These are phyloP conservation scores for Nemania abortiva DNA, from an alignment of 2,329 filamentous ascomycete genomes.

Conservation along the genomic window DNA sequence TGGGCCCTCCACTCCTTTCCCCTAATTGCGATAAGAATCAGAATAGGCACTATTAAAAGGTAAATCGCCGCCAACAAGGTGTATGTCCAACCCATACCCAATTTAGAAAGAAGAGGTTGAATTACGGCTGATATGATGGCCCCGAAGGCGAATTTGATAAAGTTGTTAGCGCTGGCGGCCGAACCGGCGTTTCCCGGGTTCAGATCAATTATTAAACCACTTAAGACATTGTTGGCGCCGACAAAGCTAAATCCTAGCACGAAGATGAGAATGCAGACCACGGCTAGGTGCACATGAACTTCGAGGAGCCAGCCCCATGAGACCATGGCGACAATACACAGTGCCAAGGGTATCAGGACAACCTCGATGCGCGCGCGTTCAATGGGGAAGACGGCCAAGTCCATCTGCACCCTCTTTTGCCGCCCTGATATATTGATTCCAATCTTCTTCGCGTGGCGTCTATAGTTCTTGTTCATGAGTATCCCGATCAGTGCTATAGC, in stretches of 20 bases:
- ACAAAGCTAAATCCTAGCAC: too few species aligned
- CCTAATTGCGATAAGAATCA: not conserved
- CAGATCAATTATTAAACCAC: too few species aligned
- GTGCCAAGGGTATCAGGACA: not conserved
- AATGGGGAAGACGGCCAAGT: not conserved
- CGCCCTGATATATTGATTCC: not conserved
- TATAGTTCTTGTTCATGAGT: not conserved
- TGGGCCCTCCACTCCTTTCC: not conserved
- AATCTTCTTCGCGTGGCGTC: not conserved
- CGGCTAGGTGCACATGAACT: not conserved
- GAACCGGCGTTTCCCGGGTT: too few species aligned
- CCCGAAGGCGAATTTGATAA: too few species aligned
- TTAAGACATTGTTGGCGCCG: too few species aligned
- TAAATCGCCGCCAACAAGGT: not conserved
- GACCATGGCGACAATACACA: not conserved
- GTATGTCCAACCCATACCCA: too few species aligned
- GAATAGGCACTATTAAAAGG: not conserved
- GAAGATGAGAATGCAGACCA: not conserved
- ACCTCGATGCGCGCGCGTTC: not conserved
- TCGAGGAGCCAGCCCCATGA: not conserved
- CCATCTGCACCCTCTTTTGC: not conserved
- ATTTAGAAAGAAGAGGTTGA: too few species aligned
- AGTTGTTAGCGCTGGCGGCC: too few species aligned
- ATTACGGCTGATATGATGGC: too few species aligned
- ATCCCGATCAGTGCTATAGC: too few species aligned